A percentile compares a stretch with the other conserved stretches of the same genome.
phyloP scores from a whole-genome alignment of 176 grass and related monocot species.

The Typha latifolia region DNA sequence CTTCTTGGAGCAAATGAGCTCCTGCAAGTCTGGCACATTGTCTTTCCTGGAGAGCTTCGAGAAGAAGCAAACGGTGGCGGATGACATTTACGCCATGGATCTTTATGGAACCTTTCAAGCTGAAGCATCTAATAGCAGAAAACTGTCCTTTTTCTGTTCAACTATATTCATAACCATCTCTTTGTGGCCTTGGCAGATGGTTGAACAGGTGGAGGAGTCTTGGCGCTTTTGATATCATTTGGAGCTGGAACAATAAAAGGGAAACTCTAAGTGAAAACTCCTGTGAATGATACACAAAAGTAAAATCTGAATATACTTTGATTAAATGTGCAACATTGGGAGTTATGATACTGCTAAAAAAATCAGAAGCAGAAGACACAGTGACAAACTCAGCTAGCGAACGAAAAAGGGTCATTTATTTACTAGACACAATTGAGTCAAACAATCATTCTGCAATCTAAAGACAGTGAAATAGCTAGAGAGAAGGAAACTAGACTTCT shows the following conservation, averaged over 20 bases:
- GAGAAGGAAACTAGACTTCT: too few relatives aligned
- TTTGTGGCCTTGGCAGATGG: conserved; percentile 5
- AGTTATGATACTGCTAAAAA: too few relatives aligned
- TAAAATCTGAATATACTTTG: not conserved
- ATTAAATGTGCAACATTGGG: not conserved
- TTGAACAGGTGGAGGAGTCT: not conserved
- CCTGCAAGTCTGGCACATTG: not conserved
- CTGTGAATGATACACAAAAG: not conserved
- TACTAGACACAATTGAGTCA: too few relatives aligned
- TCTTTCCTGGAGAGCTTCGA: not conserved
- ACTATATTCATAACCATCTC: not conserved
- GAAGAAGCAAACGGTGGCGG: not conserved
- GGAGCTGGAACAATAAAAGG: conserved; percentile 1
- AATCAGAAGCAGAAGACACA: too few relatives aligned
- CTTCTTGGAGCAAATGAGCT: not conserved
- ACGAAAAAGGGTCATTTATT: too few relatives aligned
- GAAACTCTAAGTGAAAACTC: not conserved
- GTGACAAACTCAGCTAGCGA: too few relatives aligned
- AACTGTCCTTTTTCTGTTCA: not conserved
- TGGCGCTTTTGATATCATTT: conserved; percentile 3
- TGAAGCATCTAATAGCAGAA: not conserved
- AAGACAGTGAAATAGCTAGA: too few relatives aligned
- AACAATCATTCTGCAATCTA: too few relatives aligned
- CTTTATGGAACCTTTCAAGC: not conserved
- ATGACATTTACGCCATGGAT: too few relatives aligned